Percentiles rank a stretch among this genome's conserved stretches.
phyloP scores from a whole-genome alignment of 2,329 filamentous ascomycete species.

The Alternaria sp. region DNA sequence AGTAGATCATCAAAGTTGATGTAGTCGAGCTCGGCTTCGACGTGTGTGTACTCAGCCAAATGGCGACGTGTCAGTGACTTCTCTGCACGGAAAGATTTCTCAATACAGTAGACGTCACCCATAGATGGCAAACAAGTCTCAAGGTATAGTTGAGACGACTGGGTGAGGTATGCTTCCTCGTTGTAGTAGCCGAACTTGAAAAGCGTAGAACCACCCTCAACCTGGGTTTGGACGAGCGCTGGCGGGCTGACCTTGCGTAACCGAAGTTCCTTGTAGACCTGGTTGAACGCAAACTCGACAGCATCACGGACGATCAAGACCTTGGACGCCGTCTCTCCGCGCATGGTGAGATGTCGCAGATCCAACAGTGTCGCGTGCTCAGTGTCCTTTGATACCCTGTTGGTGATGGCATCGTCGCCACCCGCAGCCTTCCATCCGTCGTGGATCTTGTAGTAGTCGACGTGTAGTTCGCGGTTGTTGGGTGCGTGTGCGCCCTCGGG shows the following conservation, averaged over 20 bases:
- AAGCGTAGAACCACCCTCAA: slow-evolving; percentile 90
- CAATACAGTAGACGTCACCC: slow-evolving; percentile 96
- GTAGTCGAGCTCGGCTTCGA: slow-evolving; percentile 96
- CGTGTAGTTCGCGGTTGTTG: slow-evolving; percentile 85
- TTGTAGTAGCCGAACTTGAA: slow-evolving; percentile 91
- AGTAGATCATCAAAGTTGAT: slow-evolving; percentile 92
- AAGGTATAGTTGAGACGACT: slow-evolving; percentile 96
- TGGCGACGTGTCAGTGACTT: slow-evolving; percentile 95
- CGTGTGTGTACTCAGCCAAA: slow-evolving; percentile 93
- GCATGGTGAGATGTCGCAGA: slow-evolving; percentile 82
- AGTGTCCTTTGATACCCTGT: slow-evolving; percentile 73
- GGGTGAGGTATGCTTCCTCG: slow-evolving; percentile 90
- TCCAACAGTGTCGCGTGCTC: slow-evolving; percentile 79
- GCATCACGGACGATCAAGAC: slow-evolving; percentile 87
- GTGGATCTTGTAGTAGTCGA: slow-evolving; percentile 83
- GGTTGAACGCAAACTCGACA: slow-evolving; percentile 81
- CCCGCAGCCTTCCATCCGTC: slow-evolving; percentile 75
- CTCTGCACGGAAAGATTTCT: slow-evolving; percentile 98
- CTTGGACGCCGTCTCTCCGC: slow-evolving; percentile 82
- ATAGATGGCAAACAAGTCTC: slow-evolving; percentile 91
- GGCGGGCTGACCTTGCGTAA: slow-evolving; percentile 87
- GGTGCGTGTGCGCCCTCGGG: slow-evolving; percentile 80
- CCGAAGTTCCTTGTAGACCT: slow-evolving; percentile 77
- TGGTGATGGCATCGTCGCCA: slow-evolving; percentile 91
- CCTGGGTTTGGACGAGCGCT: slow-evolving; percentile 92